Evolutionary conservation across 2,329 filamentous ascomycete species (phyloP).

Genomic region (Ceratocystis huliohia): DNA sequence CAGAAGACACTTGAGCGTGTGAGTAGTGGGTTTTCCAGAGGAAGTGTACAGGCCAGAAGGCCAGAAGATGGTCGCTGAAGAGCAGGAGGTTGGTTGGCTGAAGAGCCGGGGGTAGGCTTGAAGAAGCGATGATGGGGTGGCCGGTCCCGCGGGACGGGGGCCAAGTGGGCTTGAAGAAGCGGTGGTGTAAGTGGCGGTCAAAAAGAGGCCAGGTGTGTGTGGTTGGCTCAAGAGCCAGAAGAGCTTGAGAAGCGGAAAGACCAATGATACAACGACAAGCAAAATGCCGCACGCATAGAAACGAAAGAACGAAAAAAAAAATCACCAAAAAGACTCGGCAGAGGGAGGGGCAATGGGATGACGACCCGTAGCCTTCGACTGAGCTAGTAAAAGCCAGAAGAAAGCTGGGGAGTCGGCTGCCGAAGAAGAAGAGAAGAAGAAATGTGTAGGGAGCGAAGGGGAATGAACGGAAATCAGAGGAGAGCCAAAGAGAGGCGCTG

Average conservation of each 20-base stretch:
- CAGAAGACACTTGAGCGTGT: neutral
- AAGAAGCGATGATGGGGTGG: neutral
- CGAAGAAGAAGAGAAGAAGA: neutral
- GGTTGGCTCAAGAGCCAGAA: neutral
- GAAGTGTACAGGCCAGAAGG: neutral
- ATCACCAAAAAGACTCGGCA: neutral
- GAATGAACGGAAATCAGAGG: conserved; percentile 6
- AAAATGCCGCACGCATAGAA: neutral
- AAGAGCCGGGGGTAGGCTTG: neutral
- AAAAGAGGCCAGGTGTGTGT: neutral
- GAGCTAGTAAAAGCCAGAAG: conserved; percentile 7
- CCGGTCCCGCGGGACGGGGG: neutral
- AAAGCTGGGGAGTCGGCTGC: conserved; percentile 5
- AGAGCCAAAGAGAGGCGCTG: conserved; percentile 6
- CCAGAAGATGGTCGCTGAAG: neutral
- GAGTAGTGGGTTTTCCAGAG: neutral
- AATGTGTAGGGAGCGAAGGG: neutral
- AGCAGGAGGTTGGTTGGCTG: conserved; percentile 3
- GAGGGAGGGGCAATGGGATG: neutral
- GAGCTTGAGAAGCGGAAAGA: neutral
- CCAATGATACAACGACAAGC: neutral
- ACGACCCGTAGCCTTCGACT: neutral
- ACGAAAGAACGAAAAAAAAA: conserved; percentile 1
- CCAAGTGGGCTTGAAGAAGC: conserved; percentile 3
- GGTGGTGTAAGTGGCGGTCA: conserved; percentile 5